These are phyloP conservation scores for Staphylotrichum tortipilum DNA, from an alignment of 495 filamentous ascomycete species.

Conservation along the genomic window DNA sequence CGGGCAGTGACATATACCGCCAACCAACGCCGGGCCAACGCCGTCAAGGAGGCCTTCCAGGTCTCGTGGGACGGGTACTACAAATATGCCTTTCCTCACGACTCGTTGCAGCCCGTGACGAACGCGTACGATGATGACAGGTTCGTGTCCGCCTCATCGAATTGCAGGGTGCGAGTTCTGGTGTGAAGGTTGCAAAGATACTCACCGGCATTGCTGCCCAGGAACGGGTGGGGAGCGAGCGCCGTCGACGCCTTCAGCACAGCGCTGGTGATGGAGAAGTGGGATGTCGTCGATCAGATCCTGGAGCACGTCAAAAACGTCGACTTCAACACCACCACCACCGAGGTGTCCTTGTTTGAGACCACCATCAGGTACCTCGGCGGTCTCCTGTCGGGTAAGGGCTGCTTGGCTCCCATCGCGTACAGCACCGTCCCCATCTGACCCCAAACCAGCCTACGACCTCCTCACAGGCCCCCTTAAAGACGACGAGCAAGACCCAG, in stretches of 20 bases:
- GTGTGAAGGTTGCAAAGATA: too few species aligned
- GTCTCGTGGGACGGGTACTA: conserved; percentile 77
- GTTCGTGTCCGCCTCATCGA: conserved; percentile 31
- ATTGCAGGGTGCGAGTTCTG: too few species aligned
- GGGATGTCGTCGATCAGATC: conserved; percentile 58
- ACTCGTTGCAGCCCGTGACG: conserved; percentile 62
- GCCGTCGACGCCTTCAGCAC: conserved; percentile 79
- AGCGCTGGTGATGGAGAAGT: conserved; percentile 66
- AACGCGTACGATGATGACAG: conserved; percentile 60
- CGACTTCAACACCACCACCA: conserved; percentile 54
- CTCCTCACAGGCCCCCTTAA: conserved; percentile 63
- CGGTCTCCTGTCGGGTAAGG: conserved; percentile 59
- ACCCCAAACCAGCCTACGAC: conserved; percentile 53
- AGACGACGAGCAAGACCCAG: conserved; percentile 36
- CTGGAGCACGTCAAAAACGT: conserved; percentile 58
- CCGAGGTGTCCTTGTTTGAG: conserved; percentile 69
- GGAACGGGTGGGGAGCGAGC: conserved; percentile 82
- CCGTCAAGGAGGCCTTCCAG: conserved; percentile 66
- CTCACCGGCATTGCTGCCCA: conserved; percentile 17
- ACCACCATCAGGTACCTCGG: conserved; percentile 84
- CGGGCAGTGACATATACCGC: conserved; percentile 16
- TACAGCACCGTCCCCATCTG: background rate
- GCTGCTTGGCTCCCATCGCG: background rate
- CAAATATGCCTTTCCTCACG: conserved; percentile 69
- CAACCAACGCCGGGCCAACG: conserved; percentile 41